These are phyloP conservation scores for Polychaeton citri DNA, from an alignment of 2,329 filamentous ascomycete genomes.

Conservation along the genomic window DNA sequence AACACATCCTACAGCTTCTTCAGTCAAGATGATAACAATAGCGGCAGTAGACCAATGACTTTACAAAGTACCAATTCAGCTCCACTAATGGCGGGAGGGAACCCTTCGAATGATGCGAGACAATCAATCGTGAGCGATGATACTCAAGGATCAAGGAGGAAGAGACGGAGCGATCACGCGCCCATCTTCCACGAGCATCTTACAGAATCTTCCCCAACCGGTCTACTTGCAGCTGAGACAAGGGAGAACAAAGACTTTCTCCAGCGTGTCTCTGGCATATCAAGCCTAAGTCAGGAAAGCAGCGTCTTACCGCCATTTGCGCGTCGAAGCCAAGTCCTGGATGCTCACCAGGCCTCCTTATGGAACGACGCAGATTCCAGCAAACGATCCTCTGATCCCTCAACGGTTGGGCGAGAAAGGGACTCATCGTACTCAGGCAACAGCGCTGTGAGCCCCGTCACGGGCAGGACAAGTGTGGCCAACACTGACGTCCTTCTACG, in stretches of 20 bases:
- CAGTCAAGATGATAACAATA: slow-evolving; percentile 1
- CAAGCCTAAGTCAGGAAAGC: slow-evolving; percentile 16
- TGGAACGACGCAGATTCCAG: slow-evolving; percentile 13
- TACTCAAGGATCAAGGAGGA: slow-evolving; percentile 21
- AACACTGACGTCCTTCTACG: background rate
- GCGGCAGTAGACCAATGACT: background rate
- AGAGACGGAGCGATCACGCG: slow-evolving; percentile 32
- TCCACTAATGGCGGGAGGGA: background rate
- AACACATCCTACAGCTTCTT: slow-evolving; percentile 6
- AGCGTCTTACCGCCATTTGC: slow-evolving; percentile 21
- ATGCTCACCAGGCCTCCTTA: slow-evolving; percentile 15
- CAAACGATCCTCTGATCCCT: slow-evolving; percentile 15
- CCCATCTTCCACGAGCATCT: slow-evolving; percentile 51
- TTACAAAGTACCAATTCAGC: background rate
- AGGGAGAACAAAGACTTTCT: slow-evolving; percentile 36
- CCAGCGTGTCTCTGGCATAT: slow-evolving; percentile 21
- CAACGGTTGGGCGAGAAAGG: slow-evolving; percentile 1
- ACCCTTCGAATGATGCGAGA: background rate
- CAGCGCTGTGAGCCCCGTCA: background rate
- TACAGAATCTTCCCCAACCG: slow-evolving; percentile 26
- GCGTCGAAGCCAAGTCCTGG: slow-evolving; percentile 18
- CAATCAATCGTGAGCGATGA: background rate
- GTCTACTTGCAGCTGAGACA: slow-evolving; percentile 31
- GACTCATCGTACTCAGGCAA: background rate
- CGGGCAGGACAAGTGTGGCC: background rate